Base-by-base conservation (phyloP, 2,329 filamentous ascomycete genomes). In the Torrubiellomyces zombiae region DNA sequence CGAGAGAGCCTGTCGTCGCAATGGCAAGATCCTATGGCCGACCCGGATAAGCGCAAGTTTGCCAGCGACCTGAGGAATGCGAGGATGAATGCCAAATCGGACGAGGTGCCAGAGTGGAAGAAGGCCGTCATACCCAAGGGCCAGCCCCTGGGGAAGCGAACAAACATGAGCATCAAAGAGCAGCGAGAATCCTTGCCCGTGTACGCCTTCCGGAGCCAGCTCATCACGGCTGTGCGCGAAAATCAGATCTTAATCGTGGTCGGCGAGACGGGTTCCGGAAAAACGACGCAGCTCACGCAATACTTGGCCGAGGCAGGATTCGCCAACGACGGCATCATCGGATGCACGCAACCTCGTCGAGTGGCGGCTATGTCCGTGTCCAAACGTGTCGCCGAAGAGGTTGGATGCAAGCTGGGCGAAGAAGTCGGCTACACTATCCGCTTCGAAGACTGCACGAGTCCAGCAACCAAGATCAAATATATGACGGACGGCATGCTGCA, bases 401-500 rank as follows among this genome's bases (percentile, higher is more conserved):
- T 95, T 30, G 86, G 89, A 10, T 94, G 86, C 39, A 67, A 75
- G 34, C 64, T 95, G 9, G 89, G 89, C 17, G 73, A 85, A 28
- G 85, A 94, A 47, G 86, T 98, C 33, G 89, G 89, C 27, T 98
- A 98, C 48, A 93, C 80, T 6, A 93, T 98, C 44, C 81, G 89
- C 47, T 98, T 98, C 45, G 89, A 98, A 44, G 89, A 98, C 53
- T 79, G 75, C 46, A 94, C 86, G 0, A 80, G 75, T 35, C 72
- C 81, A 2, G 66, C 75, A 11, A 98, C 89, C 2, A 81, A 75
- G 44, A 93, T 98, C 58, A 98, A 98, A 57, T 98, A 98, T 56
- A 94, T 98, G 86, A 98, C 89, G 10, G 89, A 98, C 42, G 89
- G 89, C 51, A 95, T 95, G 80, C 67, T 98, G 47, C 75, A 94